Conservation (phyloP, 345 rosid species). For the Excoecaria agallocha region DNA sequence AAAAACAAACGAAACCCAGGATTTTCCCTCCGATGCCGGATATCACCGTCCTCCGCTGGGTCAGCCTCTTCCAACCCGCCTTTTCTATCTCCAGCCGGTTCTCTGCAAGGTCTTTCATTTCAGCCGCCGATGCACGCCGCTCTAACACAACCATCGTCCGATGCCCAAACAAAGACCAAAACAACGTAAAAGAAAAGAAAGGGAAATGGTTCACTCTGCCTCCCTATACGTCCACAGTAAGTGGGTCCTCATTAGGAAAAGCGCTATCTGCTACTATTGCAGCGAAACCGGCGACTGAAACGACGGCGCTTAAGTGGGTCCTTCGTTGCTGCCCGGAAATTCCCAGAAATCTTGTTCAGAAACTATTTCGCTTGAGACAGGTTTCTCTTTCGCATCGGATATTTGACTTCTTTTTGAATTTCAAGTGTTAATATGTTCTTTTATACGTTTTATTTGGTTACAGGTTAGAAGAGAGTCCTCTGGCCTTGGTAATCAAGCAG, state of each 20-base stretch:
- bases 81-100: conserved; percentile 3
- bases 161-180: neutral
- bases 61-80: conserved; percentile 23
- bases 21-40: conserved; percentile 1
- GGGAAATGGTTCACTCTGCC: conserved; percentile 74
- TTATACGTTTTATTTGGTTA: neutral
- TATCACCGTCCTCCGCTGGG: conserved; percentile 36
- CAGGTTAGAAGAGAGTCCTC: conserved; percentile 69
- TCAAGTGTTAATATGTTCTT: neutral
- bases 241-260: conserved; percentile 48
- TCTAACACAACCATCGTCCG: conserved; percentile 15
- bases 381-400: conserved; percentile 25
- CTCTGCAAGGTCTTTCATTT: neutral
- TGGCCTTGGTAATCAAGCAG: conserved; percentile 32
- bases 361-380: conserved; percentile 88
- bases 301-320: conserved; percentile 82
- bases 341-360: conserved; percentile 80
- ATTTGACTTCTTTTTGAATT: neutral
- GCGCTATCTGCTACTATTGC: conserved; percentile 27
- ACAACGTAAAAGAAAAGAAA: conserved; percentile 6
- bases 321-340: conserved; percentile 76
- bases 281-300: conserved; percentile 27
- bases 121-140: conserved; percentile 14
- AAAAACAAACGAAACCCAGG: neutral
- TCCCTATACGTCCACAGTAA: conserved; percentile 47